Evolutionary conservation across 1,284 basidiomycete species (phyloP).

Genomic region (Schizophyllum amplum): DNA sequence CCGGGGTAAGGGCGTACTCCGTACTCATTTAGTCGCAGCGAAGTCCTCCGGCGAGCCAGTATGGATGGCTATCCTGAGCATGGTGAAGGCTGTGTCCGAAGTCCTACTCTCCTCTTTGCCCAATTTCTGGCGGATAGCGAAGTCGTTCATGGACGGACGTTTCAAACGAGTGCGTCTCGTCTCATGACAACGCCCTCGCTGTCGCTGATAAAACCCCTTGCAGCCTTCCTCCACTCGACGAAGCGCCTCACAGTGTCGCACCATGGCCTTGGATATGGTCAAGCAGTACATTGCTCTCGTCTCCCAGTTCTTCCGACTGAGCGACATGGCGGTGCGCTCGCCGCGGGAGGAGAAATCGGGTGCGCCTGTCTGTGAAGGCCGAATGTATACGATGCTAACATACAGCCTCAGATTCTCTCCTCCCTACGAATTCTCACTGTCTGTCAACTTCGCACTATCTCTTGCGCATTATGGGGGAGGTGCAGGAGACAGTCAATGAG

Average conservation of each 20-base stretch:
- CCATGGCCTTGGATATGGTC: conserved; percentile 89
- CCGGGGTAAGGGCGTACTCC: not conserved
- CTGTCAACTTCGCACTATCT: conserved; percentile 81
- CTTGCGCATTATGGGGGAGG: conserved; percentile 72
- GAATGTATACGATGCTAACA: conserved; percentile 13
- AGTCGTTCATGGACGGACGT: conserved; percentile 86
- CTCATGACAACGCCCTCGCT: conserved; percentile 2
- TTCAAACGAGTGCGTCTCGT: conserved; percentile 63
- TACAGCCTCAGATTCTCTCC: conserved; percentile 39
- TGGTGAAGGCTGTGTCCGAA: conserved; percentile 68
- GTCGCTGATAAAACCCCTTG: conserved; percentile 18
- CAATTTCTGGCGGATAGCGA: conserved; percentile 91
- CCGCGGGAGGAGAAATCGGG: conserved; percentile 16
- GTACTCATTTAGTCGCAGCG: conserved; percentile 27
- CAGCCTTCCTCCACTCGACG: conserved; percentile 38
- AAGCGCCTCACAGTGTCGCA: conserved; percentile 77
- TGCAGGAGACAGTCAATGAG: conserved; percentile 83
- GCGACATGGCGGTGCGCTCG: conserved; percentile 56
- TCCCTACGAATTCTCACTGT: conserved; percentile 75
- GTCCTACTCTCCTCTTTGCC: conserved; percentile 69
- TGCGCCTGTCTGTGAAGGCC: conserved; percentile 4
- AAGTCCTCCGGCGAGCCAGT: conserved; percentile 58
- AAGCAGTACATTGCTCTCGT: conserved; percentile 82
- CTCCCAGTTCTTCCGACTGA: conserved; percentile 87
- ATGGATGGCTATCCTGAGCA: conserved; percentile 76